phyloP scores from a whole-genome alignment of 2,329 filamentous ascomycete species.

The Monosporascus sp. region DNA sequence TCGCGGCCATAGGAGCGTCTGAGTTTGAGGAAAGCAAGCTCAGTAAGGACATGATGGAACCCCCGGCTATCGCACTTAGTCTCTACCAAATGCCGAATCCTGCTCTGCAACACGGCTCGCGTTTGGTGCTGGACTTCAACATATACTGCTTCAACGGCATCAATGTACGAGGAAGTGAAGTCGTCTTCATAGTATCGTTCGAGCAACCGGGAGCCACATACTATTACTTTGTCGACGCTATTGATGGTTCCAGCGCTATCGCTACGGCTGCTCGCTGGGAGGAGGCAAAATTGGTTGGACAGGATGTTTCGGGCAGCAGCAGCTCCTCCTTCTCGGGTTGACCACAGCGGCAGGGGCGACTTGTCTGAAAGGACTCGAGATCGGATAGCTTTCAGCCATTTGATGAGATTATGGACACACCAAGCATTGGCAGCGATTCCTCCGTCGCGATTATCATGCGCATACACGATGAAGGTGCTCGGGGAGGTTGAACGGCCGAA shows the following conservation, averaged over 20 bases:
- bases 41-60: slow-evolving; percentile 13
- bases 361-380: slow-evolving; percentile 2
- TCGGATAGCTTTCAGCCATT: slow-evolving; percentile 1
- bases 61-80: neutral
- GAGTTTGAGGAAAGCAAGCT: slow-evolving; percentile 7
- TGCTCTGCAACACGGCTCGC: neutral
- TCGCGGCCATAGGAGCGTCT: neutral
- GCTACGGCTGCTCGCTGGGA: neutral
- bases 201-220: slow-evolving; percentile 6
- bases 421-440: neutral
- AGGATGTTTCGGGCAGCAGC: slow-evolving; percentile 4
- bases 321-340: neutral
- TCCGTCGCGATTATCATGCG: slow-evolving; percentile 4
- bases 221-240: slow-evolving; percentile 3
- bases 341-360: neutral
- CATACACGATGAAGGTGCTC: slow-evolving; percentile 8
- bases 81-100: slow-evolving; percentile 1
- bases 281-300: slow-evolving; percentile 3
- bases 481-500: slow-evolving; percentile 4
- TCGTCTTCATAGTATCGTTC: slow-evolving; percentile 3
- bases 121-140: neutral
- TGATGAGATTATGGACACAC: neutral
- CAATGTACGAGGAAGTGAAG: slow-evolving; percentile 2
- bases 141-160: slow-evolving; percentile 1
- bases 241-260: neutral